These are phyloP conservation scores for Cymbopogon citratus DNA, from an alignment of 176 grass and related monocot genomes.

Conservation along the genomic window DNA sequence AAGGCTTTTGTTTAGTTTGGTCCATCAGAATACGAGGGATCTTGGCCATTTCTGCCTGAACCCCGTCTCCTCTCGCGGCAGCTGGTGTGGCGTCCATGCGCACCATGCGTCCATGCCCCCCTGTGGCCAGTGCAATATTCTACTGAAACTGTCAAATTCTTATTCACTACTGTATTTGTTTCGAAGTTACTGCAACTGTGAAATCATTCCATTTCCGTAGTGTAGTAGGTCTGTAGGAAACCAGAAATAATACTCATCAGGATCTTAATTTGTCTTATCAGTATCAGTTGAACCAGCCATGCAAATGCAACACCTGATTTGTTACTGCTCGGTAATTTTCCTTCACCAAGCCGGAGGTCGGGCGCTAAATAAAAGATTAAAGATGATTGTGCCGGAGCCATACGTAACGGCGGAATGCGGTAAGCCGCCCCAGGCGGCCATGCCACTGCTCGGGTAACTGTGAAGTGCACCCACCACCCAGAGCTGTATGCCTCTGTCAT, in stretches of 20 bases:
- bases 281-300: background rate
- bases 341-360: too few species aligned
- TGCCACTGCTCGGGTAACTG: background rate
- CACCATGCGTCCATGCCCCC: background rate
- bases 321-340: background rate
- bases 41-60: conserved; percentile 31
- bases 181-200: background rate
- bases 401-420: background rate
- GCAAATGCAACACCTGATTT: background rate
- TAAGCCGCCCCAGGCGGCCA: background rate
- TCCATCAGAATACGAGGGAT: conserved; percentile 34
- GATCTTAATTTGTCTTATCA: background rate
- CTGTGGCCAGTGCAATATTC: background rate
- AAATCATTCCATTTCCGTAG: background rate
- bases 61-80: background rate
- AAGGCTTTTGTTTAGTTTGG: conserved; percentile 21
- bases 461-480: background rate
- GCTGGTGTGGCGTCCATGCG: background rate
- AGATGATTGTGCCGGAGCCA: background rate
- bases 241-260: background rate
- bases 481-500: background rate
- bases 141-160: background rate
- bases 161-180: background rate
- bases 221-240: too few species aligned
- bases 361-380: too few species aligned